phyloP scores from a whole-genome alignment of 306 rosid species.

The Citrullus amarus region DNA sequence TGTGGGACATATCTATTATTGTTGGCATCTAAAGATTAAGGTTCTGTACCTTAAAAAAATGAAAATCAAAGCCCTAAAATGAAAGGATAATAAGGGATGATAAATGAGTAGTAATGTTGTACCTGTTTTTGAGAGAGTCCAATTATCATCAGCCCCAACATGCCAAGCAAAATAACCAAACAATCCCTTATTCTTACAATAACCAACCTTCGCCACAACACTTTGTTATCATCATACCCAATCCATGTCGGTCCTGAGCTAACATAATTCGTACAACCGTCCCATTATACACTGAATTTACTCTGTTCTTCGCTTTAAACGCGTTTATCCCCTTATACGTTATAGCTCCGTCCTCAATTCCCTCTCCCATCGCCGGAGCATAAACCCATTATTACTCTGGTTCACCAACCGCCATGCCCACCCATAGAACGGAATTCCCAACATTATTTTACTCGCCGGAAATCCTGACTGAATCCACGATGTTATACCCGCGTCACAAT shows the following conservation, averaged over 20 bases:
- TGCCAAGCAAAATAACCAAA: conserved; percentile 14
- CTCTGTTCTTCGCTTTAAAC: not conserved
- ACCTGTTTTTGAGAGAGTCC: conserved; percentile 1
- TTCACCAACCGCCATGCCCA: conserved; percentile 8
- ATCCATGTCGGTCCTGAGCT: not conserved
- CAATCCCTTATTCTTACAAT: not conserved
- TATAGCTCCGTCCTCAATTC: not conserved
- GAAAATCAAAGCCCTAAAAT: too few species aligned
- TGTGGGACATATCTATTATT: too few species aligned
- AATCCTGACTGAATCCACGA: conserved; percentile 11
- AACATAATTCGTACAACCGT: not conserved
- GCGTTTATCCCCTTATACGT: not conserved
- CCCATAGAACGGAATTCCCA: conserved; percentile 4
- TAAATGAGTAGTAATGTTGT: not conserved
- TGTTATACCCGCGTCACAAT: not conserved
- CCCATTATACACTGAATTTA: not conserved
- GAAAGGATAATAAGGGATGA: too few species aligned
- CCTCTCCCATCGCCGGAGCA: not conserved
- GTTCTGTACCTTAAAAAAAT: too few species aligned
- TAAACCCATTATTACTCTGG: not conserved
- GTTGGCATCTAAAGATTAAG: too few species aligned
- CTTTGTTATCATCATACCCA: conserved; percentile 13
- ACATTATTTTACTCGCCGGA: not conserved
- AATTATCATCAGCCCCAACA: not conserved
- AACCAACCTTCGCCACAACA: not conserved